Evolutionary conservation across 1,139 yeast genomes (phyloP), one percentile per base, ranked within the genome.

Genomic region (Yamadazyma friedrichii): DNA sequence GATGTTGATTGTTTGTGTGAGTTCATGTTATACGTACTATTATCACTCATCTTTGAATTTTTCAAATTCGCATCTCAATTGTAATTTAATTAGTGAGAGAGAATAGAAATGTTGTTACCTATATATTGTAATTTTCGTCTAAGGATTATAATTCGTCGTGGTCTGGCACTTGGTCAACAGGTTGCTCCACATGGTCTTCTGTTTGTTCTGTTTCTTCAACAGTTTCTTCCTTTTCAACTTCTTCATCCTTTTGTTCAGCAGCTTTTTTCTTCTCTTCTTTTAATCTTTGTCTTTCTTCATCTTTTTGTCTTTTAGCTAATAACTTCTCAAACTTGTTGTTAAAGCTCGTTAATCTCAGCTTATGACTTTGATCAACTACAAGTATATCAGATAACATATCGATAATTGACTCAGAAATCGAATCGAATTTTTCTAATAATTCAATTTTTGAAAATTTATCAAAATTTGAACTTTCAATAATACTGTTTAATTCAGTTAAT

Each of bases 71-170:
- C 38, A 15, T 22, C 27, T 10, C 20, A 11, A 11, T 16, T 15
- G n/a, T 31, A 25, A 4, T 25, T 10, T 10, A 22, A 22, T 22
- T 6, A 22, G 25, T 27, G 30, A 27, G 15, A 27, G 30, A 8
- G n/a, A 6, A 26, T 10, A 26, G 24, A 20, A 5, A 20, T 20
- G 5, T 6, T 20, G 5, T 25, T 28, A 28, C 9, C 16, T 38
- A 30, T 36, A 20, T 20, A 20, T 20, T 20, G 15, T n/a, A n/a
- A 16, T 16, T 15, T 20, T 20, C 24, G 5, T 20, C 24, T 20
- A 20, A n/a, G 12, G 31, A 40, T 33, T 70, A 81, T 67, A 82
- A 73, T 64, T 82, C 88, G 59, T 82, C 88, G 60, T 17, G 32
- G 44, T 39, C 35, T 22, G 28, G 36, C 12, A n/a, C 29, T 32